Conservation (phyloP, 2,329 filamentous ascomycete species). For the Stagonosporopsis chrysanthemi region DNA sequence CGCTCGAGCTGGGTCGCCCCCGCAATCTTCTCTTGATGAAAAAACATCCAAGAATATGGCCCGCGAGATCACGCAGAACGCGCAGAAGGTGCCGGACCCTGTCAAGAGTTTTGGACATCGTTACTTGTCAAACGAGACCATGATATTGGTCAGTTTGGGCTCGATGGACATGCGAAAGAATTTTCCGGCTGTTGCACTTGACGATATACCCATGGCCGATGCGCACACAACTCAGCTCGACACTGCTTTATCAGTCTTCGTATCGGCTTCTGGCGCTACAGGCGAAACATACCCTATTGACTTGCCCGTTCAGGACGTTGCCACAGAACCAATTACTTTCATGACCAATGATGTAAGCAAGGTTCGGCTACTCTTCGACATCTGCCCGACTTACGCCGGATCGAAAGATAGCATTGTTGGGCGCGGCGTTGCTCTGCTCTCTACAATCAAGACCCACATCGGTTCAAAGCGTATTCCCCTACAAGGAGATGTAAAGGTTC, state of each 20-base stretch:
- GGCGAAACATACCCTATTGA: slow-evolving; percentile 92
- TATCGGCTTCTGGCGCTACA: slow-evolving; percentile 82
- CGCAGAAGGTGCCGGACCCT: slow-evolving; percentile 70
- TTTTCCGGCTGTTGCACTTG: slow-evolving; percentile 80
- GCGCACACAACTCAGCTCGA: slow-evolving; percentile 94
- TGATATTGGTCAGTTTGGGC: slow-evolving; percentile 90
- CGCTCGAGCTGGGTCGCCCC: slow-evolving; percentile 52
- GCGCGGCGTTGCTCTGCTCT: slow-evolving; percentile 85
- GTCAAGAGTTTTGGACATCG: slow-evolving; percentile 96
- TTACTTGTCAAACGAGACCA: slow-evolving; percentile 86
- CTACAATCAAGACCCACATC: slow-evolving; percentile 81
- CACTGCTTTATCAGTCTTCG: slow-evolving; percentile 88
- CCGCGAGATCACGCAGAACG: slow-evolving; percentile 45
- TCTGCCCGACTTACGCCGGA: slow-evolving; percentile 93
- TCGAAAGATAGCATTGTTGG: slow-evolving; percentile 82
- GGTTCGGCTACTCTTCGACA: slow-evolving; percentile 91
- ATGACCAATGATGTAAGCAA: slow-evolving; percentile 77
- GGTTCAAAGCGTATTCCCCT: slow-evolving; percentile 89
- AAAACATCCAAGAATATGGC: slow-evolving; percentile 50
- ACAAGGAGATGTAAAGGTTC: slow-evolving; percentile 90
- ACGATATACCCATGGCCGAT: slow-evolving; percentile 84
- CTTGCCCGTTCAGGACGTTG: slow-evolving; percentile 89
- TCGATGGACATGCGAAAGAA: slow-evolving; percentile 93
- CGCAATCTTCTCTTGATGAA: slow-evolving; percentile 66
- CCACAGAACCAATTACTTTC: slow-evolving; percentile 92